Percentiles rank a stretch among this genome's conserved stretches.
Evolutionary conservation across 1,139 yeast genomes (phyloP).

Genomic region (Diutina ranongensis): DNA sequence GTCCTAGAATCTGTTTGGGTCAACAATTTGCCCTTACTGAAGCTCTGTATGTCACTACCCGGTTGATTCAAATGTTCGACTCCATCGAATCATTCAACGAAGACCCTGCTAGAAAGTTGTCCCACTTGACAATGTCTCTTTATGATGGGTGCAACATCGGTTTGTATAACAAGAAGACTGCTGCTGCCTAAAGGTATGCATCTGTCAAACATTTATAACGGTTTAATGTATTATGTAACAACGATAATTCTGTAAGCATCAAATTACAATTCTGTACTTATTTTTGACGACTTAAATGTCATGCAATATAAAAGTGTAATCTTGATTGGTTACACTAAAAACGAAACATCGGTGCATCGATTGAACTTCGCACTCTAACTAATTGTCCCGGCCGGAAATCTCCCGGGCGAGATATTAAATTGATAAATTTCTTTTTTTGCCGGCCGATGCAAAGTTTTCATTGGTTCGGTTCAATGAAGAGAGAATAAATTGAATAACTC

Average conservation of each 20-base stretch:
- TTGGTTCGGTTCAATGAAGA: too few species aligned
- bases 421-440: not conserved
- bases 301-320: too few species aligned
- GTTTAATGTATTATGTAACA: too few species aligned
- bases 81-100: not conserved
- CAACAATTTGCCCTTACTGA: slow-evolving; percentile 46
- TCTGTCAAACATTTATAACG: too few species aligned
- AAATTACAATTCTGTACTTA: too few species aligned
- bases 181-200: not conserved
- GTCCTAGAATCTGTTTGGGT: slow-evolving; percentile 39
- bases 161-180: not conserved
- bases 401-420: not conserved
- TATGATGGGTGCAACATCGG: slow-evolving; percentile 6
- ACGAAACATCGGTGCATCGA: too few species aligned
- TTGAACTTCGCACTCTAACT: too few species aligned
- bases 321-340: too few species aligned
- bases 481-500: too few species aligned
- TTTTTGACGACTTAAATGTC: too few species aligned
- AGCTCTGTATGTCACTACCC: slow-evolving; percentile 33
- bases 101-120: not conserved
- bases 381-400: not conserved
- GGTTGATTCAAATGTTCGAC: slow-evolving; percentile 19
- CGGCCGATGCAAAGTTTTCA: not conserved
- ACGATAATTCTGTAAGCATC: too few species aligned
- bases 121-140: slow-evolving; percentile 6